Conservation (phyloP, 2,329 filamentous ascomycete species). For the Tympanopsis confertula region DNA sequence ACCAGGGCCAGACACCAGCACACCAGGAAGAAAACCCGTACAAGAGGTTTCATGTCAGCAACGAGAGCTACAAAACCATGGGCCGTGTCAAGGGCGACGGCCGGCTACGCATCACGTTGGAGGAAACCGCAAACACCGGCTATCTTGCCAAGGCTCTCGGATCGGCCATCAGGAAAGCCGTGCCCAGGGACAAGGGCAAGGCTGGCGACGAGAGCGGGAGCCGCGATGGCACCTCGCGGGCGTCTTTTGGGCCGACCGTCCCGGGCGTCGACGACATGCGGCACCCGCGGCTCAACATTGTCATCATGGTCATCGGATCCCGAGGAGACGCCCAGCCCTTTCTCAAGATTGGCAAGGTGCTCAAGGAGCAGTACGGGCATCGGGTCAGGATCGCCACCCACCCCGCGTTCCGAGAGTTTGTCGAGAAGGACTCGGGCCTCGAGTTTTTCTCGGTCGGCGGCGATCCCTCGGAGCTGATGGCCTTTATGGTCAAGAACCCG, state of each 20-base stretch:
- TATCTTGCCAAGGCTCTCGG: constrained; percentile 67
- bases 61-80: constrained; percentile 52
- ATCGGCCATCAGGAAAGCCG: constrained; percentile 44
- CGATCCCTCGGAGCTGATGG: constrained; percentile 71
- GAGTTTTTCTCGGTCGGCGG: constrained; percentile 76
- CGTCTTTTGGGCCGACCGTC: constrained; percentile 11
- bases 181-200: constrained; percentile 21
- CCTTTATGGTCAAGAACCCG: constrained; percentile 79
- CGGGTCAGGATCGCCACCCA: constrained; percentile 70
- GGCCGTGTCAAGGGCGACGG: constrained; percentile 60
- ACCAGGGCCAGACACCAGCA: constrained; percentile 4
- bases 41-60: constrained; percentile 45
- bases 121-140: constrained; percentile 57
- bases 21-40: constrained; percentile 19
- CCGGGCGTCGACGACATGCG: constrained; percentile 18
- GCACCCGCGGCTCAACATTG: constrained; percentile 57
- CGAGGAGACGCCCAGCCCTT: constrained; percentile 76
- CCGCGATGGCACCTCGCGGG: constrained; percentile 3
- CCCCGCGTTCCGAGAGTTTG: constrained; percentile 64
- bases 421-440: constrained; percentile 59
- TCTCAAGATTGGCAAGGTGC: constrained; percentile 59
- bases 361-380: constrained; percentile 62
- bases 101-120: constrained; percentile 59
- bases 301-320: constrained; percentile 74
- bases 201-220: constrained; percentile 10